Conservation (phyloP, 2,329 filamentous ascomycete genomes). For the Talaromyces sp. region DNA sequence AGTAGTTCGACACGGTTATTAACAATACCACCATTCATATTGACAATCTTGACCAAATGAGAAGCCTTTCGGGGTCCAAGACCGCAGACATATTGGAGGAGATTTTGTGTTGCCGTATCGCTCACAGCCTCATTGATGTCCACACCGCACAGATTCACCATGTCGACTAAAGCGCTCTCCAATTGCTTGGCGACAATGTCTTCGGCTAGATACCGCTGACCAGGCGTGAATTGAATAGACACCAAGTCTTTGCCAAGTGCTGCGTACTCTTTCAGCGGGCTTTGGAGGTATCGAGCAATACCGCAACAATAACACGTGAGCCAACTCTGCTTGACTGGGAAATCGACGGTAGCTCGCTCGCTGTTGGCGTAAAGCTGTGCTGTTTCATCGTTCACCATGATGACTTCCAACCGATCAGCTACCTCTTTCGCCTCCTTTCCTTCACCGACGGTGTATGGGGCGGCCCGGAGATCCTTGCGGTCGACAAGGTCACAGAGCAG, state of each 20-base stretch:
- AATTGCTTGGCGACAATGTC: constrained; percentile 84
- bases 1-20: constrained; percentile 83
- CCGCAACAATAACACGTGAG: constrained; percentile 87
- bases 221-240: constrained; percentile 83
- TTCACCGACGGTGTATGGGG: constrained; percentile 81
- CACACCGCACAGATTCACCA: constrained; percentile 94
- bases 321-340: constrained; percentile 69
- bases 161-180: constrained; percentile 96
- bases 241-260: constrained; percentile 83
- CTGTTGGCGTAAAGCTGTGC: constrained; percentile 95
- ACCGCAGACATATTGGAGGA: constrained; percentile 87
- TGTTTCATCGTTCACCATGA: constrained; percentile 94
- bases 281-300: constrained; percentile 87
- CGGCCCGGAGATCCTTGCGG: constrained; percentile 72
- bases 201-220: constrained; percentile 81
- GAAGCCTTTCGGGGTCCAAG: constrained; percentile 89
- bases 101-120: constrained; percentile 77
- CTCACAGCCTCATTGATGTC: constrained; percentile 89
- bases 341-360: constrained; percentile 72
- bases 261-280: constrained; percentile 94
- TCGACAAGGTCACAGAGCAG: constrained; percentile 76
- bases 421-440: constrained; percentile 71
- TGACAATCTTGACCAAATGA: constrained; percentile 82
- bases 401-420: constrained; percentile 77
- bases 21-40: constrained; percentile 83